phyloP scores from a whole-genome alignment of 1,139 yeast genomes.

The Keqinozyma sinolaborantium region DNA sequence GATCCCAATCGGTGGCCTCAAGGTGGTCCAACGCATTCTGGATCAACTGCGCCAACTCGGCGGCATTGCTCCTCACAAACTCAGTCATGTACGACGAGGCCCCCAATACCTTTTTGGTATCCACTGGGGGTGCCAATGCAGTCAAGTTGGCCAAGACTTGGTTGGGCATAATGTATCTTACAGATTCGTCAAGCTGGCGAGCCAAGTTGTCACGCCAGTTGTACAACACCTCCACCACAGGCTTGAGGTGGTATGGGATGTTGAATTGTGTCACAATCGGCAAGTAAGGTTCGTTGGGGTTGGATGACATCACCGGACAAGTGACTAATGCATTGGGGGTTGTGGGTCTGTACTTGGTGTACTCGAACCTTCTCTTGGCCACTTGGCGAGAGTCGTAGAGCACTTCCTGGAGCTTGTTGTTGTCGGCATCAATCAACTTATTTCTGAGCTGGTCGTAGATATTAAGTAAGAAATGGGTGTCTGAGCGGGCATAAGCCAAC shows the following conservation, averaged over 20 bases:
- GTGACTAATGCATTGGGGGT: conserved; percentile 27
- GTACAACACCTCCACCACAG: conserved; percentile 58
- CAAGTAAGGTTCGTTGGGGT: conserved; percentile 54
- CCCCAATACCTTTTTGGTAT: conserved; percentile 52
- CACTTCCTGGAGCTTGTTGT: conserved; percentile 41
- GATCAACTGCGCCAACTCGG: conserved; percentile 55
- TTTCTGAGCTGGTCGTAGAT: conserved; percentile 76
- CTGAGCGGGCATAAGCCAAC: conserved; percentile 89
- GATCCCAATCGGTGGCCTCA: conserved; percentile 27
- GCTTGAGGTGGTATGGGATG: conserved; percentile 52
- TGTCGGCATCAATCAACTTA: conserved; percentile 44
- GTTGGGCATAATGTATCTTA: conserved; percentile 79
- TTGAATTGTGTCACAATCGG: conserved; percentile 64
- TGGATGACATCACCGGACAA: conserved; percentile 46
- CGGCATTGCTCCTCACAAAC: conserved; percentile 54
- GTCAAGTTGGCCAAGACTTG: conserved; percentile 68
- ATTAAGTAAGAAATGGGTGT: conserved; percentile 84
- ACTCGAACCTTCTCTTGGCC: conserved; percentile 80
- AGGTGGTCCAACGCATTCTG: conserved; percentile 26
- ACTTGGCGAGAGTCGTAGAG: conserved; percentile 75
- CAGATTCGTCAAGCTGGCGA: conserved; percentile 76
- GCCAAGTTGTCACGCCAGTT: conserved; percentile 85
- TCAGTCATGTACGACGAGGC: conserved; percentile 50
- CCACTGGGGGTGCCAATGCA: conserved; percentile 51
- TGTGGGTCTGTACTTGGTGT: conserved; percentile 56